Conservation (phyloP, 371 early-diverging fungal species). For the Rhizopus microsporus region DNA sequence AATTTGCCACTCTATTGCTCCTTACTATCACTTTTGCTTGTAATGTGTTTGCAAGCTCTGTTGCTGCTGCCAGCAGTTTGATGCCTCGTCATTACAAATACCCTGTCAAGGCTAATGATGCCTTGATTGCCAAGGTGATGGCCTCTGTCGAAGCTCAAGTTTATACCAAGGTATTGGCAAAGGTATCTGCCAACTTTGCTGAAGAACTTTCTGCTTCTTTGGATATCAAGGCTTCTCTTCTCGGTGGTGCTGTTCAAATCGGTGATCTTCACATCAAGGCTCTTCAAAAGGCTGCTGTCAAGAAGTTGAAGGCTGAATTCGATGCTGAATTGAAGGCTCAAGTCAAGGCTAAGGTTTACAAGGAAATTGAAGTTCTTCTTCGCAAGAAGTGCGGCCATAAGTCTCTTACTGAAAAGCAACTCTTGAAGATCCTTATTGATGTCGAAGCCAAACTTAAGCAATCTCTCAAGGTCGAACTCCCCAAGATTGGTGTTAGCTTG, state of each 20-base stretch:
- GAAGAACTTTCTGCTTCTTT: slow-evolving; percentile 12
- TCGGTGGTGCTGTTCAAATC: slow-evolving; percentile 22
- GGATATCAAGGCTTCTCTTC: slow-evolving; percentile 16
- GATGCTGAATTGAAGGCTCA: slow-evolving; percentile 15
- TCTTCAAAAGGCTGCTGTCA: slow-evolving; percentile 25
- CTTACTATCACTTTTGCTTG: slow-evolving; percentile 5
- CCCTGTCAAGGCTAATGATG: slow-evolving; percentile 16
- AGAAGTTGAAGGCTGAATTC: slow-evolving; percentile 19
- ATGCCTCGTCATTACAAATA: slow-evolving; percentile 4
- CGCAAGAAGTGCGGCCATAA: slow-evolving; percentile 10
- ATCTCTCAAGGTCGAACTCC: slow-evolving; percentile 24
- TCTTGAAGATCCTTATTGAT: slow-evolving; percentile 22
- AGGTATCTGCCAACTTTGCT: slow-evolving; percentile 20
- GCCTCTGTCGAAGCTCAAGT: slow-evolving; percentile 14
- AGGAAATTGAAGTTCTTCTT: slow-evolving; percentile 24
- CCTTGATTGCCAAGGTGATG: slow-evolving; percentile 20
- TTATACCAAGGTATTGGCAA: slow-evolving; percentile 14
- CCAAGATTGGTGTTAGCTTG: slow-evolving; percentile 23
- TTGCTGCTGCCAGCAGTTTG: neutral
- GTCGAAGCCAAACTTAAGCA: slow-evolving; percentile 27
- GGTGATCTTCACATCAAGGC: slow-evolving; percentile 21
- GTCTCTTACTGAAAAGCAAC: slow-evolving; percentile 20
- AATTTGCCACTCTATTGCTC: slow-evolving; percentile 10
- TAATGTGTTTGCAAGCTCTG: slow-evolving; percentile 6
- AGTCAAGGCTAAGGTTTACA: slow-evolving; percentile 25